Base-by-base conservation (phyloP, 2,329 filamentous ascomycete genomes). In the Blumeriella jaapii region DNA sequence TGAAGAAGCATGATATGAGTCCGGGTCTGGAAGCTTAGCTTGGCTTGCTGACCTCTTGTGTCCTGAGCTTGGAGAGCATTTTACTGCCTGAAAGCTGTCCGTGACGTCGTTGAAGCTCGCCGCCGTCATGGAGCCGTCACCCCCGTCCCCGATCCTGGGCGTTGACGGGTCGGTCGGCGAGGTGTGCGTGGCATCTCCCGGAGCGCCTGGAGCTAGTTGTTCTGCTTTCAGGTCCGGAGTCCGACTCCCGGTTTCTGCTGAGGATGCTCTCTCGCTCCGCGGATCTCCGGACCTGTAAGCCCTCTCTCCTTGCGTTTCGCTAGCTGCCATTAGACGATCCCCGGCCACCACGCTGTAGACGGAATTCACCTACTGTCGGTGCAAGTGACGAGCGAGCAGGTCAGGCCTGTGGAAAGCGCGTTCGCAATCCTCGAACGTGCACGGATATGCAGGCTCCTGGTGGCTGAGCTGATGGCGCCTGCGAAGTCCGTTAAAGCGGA, bases 401-500 rank as follows among this genome's bases (percentile, higher is more conserved):
- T 78, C 74, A 29, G 66, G 63, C 35, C 74, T 65, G 44, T 74
- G 66, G 42, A 78, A 78, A 10, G 62, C 59, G 41, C 66, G 67
- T 24, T 67, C 69, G 51, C 74, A 78, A 24, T 68, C 65, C 11
- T 64, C 61, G 37, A 65, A 61, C 2, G 55, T 59, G 42, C 74
- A 78, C 23, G 57, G 56, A 46, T 65, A 64, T 27, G 62, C 61
- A 16, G 74, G 69, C 33, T 62, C 66, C 37, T 67, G 61, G 52
- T 78, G 73, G 46, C 70, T 74, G 24, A 74, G 55, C 52, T 77
- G 68, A 53, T 78, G 73, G 35, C 73, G 69, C 49, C 73, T 75
- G 18, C 10, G 32, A 27, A 28, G 34, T 47, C 59, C 14, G 37
- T 49, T 39, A 49, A 41, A 31, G 29, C 7, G 2, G 4, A 18